phyloP scores from a whole-genome alignment of 345 rosid species.

The Syzygium aromaticum region DNA sequence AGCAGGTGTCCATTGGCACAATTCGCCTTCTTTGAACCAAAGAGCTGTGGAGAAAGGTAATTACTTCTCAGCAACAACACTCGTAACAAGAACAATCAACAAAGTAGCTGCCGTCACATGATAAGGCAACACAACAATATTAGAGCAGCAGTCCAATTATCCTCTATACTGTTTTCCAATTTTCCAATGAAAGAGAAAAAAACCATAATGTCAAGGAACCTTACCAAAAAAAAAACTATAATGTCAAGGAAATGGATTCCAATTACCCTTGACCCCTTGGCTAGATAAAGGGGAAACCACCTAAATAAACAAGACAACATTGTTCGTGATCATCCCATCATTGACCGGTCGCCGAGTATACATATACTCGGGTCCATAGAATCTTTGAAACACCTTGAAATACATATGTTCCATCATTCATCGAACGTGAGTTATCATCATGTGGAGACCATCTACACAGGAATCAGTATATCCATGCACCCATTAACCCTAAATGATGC shows the following conservation, averaged over 20 bases:
- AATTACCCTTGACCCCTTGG: background rate
- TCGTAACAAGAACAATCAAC: background rate
- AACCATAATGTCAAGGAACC: background rate
- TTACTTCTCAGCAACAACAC: background rate
- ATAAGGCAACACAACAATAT: background rate
- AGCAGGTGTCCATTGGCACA: conserved; percentile 78
- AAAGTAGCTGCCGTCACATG: background rate
- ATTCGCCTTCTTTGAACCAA: conserved; percentile 90
- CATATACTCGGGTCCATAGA: background rate
- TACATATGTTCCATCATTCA: background rate
- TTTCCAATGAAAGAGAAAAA: background rate
- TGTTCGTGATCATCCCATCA: background rate
- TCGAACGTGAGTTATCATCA: background rate
- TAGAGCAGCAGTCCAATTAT: background rate
- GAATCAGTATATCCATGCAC: background rate
- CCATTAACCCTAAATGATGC: background rate
- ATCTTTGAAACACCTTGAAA: background rate
- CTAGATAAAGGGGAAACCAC: background rate
- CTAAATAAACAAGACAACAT: background rate
- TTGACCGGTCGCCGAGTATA: background rate
- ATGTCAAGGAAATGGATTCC: background rate
- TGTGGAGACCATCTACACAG: background rate
- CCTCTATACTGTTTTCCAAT: background rate
- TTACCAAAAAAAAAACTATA: background rate
- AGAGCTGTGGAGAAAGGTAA: conserved; percentile 34